Base-by-base conservation (phyloP, 164 flowering plant genomes). In the Pachysandra terminalis region DNA sequence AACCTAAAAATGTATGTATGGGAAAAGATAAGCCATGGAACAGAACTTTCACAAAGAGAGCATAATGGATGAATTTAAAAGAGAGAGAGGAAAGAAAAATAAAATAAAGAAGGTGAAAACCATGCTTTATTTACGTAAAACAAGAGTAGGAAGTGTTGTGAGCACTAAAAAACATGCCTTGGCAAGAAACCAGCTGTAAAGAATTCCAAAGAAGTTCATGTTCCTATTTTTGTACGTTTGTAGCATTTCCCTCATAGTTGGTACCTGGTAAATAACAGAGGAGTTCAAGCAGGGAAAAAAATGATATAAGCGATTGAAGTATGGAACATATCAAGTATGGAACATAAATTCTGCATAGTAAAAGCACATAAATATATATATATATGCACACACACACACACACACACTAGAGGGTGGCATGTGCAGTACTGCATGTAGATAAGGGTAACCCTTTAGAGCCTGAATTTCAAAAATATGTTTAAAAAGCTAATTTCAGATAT, bases 131-230 rank as follows among this genome's bases (percentile, higher is more conserved):
- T 19, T 28, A 9, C 0, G 25, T 22, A 4, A 41, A 23, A 2
- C n/a, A n/a, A 27, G 19, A 3, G 2, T 28, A n/a, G 19, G 12
- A 19, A 15, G 23, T 23, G 53, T 32, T 21, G 57, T 45, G 22
- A 65, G 13, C 7, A 64, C 68, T 15, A 40, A 63, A 26, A 45
- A 64, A 53, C 83, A 73, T 85, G 70, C 99, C 95, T 90, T 96
- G 23, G 99, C 93, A 77, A 96, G 97, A 73, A 91, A 86, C 98
- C 98, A 93, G 80, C 93, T 79, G 81, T 90, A 89, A 23, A 93
- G 75, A 67, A 96, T 85, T 68, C 87, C 97, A 74, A 93, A 90
- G 28, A 65, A 16, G 79, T 88, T 95, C 52, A 65, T 73, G 21
- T 89, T 83, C 41, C 86, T 85, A 66, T 87, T 89, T 85, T 77